Conservation (phyloP, 2,329 filamentous ascomycete genomes). For the Sphaerulina vaccinii region DNA sequence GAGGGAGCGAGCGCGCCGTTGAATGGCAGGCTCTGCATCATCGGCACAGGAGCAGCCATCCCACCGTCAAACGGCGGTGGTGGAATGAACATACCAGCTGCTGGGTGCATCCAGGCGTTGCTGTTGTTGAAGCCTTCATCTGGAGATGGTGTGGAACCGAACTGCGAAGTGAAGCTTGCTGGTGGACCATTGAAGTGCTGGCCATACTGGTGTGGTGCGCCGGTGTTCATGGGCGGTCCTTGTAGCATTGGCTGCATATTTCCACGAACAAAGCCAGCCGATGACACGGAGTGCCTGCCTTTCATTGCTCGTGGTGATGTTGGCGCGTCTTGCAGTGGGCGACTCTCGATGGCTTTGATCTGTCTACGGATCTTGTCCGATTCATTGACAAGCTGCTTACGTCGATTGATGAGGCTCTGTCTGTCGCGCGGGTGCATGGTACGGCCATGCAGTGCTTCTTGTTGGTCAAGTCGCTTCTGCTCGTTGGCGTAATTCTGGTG, state of each 20-base stretch:
- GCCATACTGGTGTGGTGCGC: slow-evolving; percentile 1
- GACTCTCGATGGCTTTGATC: slow-evolving; percentile 36
- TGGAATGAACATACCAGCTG: slow-evolving; percentile 28
- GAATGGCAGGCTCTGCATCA: not conserved
- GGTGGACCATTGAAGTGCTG: slow-evolving; percentile 17
- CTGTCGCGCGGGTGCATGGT: slow-evolving; percentile 35
- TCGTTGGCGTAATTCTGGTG: slow-evolving; percentile 37
- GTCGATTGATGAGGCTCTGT: slow-evolving; percentile 35
- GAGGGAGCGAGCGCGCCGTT: not conserved
- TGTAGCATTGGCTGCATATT: slow-evolving; percentile 29
- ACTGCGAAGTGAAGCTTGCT: slow-evolving; percentile 18
- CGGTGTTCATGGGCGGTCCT: slow-evolving; percentile 8
- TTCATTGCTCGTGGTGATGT: slow-evolving; percentile 28
- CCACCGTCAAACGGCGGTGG: slow-evolving; percentile 35
- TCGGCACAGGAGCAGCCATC: slow-evolving; percentile 23
- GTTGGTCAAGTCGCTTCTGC: slow-evolving; percentile 39
- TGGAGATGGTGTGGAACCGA: slow-evolving; percentile 20
- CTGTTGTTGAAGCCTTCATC: slow-evolving; percentile 24
- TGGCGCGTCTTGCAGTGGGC: slow-evolving; percentile 27
- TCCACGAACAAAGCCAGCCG: slow-evolving; percentile 19
- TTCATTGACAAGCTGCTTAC: slow-evolving; percentile 35
- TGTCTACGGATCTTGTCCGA: slow-evolving; percentile 39
- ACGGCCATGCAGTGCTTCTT: slow-evolving; percentile 38
- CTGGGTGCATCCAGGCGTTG: slow-evolving; percentile 26
- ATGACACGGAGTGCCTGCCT: slow-evolving; percentile 26